Evolutionary conservation across 2,329 filamentous ascomycete species (phyloP), one percentile per base, ranked within the genome.

Genomic region (Scedosporium dehoogii): DNA sequence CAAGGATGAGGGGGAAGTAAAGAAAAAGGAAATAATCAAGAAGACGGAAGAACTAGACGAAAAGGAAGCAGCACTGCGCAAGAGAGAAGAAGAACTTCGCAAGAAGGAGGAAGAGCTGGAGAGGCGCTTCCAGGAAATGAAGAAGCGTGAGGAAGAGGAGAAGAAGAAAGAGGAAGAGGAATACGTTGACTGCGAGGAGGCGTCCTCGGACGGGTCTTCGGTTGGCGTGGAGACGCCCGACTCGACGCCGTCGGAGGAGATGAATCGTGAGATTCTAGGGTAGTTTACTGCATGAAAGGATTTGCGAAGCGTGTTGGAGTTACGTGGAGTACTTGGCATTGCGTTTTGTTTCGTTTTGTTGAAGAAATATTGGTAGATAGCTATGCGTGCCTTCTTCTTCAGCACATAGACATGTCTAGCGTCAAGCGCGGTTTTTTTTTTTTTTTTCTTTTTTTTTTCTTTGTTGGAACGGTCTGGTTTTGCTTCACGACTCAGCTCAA

Each of bases 81-180:
- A 58, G 51, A 55, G 33, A 21, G 60, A 62, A 25, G 60, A 57
- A 25, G 60, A 57, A 51, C 44, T 62, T 25, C 60, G 48, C 51
- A 62, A 48, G 38, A 55, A 21, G 38, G 60, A 62, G 38, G 60
- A 57, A 38, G 60, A 57, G 51, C 33, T 62, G 51, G 42, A 58
- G 60, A 59, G 38, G 61, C 16, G 42, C 14, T 27, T 38, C 25
- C 44, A 58, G 41, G 29, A 62, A 12, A 29, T 44, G 4, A 23
- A 18, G 55, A 58, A 58, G 61, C 16, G 27, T 10, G 23, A 29
- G 25, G 58, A 42, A 18, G 23, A 51, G 4, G 46, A 53, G 53
- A 38, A 62, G 59, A 42, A 55, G 46, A 29, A 55, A 42, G 61
- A 58, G 12, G 60, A 62, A n/a, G 55, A 62, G 5, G 61, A 59